phyloP scores from a whole-genome alignment of 257 asterid species.

The Scutellaria barbata region DNA sequence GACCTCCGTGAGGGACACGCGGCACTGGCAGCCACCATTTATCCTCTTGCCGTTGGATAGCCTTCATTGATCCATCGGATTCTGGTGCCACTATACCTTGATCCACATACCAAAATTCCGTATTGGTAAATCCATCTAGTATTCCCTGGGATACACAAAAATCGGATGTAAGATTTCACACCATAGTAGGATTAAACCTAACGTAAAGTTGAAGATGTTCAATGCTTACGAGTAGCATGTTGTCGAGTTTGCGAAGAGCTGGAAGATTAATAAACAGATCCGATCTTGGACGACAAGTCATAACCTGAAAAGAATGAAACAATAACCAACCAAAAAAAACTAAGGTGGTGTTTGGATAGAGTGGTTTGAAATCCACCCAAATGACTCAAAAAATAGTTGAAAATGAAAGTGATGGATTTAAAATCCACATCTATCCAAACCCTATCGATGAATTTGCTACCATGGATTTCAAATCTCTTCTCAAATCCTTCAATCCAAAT shows the following conservation, averaged over 20 bases:
- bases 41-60: conserved; percentile 74
- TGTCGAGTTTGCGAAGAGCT: conserved; percentile 93
- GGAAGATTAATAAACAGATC: conserved; percentile 84
- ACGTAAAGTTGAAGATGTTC: neutral
- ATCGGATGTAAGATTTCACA: neutral
- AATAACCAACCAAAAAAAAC: neutral
- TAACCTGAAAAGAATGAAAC: conserved; percentile 58
- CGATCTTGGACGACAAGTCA: conserved; percentile 76
- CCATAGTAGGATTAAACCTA: neutral
- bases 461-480: no score
- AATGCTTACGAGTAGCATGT: conserved; percentile 79
- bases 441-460: no score
- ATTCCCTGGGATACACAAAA: conserved; percentile 58
- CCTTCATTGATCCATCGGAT: conserved; percentile 68
- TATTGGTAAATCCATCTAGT: conserved; percentile 69
- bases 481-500: no score
- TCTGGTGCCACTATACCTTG: conserved; percentile 71
- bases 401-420: no score
- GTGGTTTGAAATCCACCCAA: no score
- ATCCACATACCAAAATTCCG: conserved; percentile 96
- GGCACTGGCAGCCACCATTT: conserved; percentile 99
- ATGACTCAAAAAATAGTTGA: no score
- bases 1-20: conserved; percentile 80
- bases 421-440: no score
- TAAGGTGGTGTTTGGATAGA: neutral